These are phyloP conservation scores for Erythrobasidium hasegawianum DNA, from an alignment of 1,284 basidiomycete species.

Conservation along the genomic window DNA sequence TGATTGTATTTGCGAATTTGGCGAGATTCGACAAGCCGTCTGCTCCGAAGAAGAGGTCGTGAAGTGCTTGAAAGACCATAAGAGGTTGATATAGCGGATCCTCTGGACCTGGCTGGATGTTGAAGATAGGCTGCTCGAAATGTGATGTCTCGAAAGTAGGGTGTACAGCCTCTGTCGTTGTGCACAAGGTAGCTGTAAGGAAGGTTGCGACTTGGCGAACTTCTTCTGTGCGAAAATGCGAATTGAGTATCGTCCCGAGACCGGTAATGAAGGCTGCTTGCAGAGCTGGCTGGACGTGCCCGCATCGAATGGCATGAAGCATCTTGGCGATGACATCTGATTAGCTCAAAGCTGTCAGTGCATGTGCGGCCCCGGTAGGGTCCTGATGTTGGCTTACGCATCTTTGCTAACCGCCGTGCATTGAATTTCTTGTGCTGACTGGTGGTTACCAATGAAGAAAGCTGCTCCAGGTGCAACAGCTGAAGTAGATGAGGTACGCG, in stretches of 20 bases:
- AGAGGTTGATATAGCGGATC: neutral
- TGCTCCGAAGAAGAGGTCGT: constrained; percentile 29
- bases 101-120: constrained; percentile 14
- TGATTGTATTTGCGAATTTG: constrained; percentile 34
- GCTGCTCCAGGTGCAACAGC: constrained; percentile 58
- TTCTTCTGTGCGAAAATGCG: constrained; percentile 21
- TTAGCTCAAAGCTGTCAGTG: constrained; percentile 67
- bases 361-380: constrained; percentile 60
- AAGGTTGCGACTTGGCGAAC: constrained; percentile 34
- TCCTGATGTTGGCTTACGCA: constrained; percentile 55
- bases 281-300: constrained; percentile 51
- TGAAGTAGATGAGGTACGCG: constrained; percentile 66
- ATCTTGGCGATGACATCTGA: constrained; percentile 70
- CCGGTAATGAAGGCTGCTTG: constrained; percentile 21
- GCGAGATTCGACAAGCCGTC: neutral
- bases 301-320: constrained; percentile 72
- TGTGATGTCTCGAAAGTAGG: too few relatives aligned
- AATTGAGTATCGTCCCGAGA: constrained; percentile 4
- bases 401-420: too few relatives aligned
- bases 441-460: too few relatives aligned
- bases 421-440: too few relatives aligned
- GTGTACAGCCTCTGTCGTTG: neutral
- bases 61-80: constrained; percentile 13
- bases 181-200: constrained; percentile 23
- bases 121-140: neutral